A percentile compares a stretch with the other conserved stretches of the same genome.
Conservation (phyloP, 495 filamentous ascomycete genomes). For the Daldinia childiae region DNA sequence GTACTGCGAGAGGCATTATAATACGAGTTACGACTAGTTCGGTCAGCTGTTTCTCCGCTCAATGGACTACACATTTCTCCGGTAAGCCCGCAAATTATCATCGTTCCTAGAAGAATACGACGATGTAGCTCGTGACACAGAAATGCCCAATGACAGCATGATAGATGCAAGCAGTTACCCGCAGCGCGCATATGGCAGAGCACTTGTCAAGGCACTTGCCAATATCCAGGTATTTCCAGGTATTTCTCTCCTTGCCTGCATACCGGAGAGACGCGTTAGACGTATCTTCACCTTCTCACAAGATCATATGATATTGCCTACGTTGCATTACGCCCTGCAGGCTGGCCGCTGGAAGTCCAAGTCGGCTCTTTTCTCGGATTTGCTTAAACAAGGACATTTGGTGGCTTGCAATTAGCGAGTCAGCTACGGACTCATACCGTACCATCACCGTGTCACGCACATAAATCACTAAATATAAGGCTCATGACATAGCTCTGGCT, state of each 20-base stretch:
- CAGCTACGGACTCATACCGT: not conserved
- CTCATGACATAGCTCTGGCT: slow-evolving; percentile 6
- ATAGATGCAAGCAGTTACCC: slow-evolving; percentile 25
- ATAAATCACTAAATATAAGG: slow-evolving; percentile 1
- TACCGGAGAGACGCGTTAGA: slow-evolving; percentile 10
- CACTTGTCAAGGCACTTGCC: slow-evolving; percentile 10
- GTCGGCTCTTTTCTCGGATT: slow-evolving; percentile 31
- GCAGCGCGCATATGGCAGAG: slow-evolving; percentile 23
- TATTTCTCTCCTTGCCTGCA: slow-evolving; percentile 4
- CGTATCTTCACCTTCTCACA: slow-evolving; percentile 23
- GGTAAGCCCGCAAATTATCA: slow-evolving; percentile 6
- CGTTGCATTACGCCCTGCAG: not conserved
- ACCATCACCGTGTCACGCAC: not conserved
- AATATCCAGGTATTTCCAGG: not conserved
- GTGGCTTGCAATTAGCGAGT: slow-evolving; percentile 5
- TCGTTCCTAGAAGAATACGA: slow-evolving; percentile 7
- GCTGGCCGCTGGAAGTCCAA: not conserved
- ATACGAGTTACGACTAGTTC: not conserved
- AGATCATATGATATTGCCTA: slow-evolving; percentile 24
- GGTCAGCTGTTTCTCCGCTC: not conserved
- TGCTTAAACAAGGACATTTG: slow-evolving; percentile 5
- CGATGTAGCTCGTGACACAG: slow-evolving; percentile 11
- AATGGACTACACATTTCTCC: not conserved
- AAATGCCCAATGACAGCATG: slow-evolving; percentile 23
- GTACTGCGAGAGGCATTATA: not conserved